phyloP scores from a whole-genome alignment of 192 early-diverging fungal species.

The Coemansia sp. region DNA sequence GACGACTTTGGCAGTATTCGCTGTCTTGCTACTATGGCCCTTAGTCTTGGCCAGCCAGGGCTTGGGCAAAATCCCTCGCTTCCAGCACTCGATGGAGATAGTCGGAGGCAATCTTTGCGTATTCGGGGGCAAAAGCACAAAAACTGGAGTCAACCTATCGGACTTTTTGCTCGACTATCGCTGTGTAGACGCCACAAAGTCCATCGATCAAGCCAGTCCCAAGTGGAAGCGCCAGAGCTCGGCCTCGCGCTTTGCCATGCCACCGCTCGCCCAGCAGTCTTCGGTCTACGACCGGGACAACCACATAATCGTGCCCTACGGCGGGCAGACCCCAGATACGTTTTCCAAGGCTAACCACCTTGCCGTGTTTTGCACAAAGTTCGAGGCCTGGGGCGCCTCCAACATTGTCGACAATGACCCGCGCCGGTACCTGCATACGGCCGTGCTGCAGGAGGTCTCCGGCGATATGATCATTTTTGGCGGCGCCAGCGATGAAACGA shows the following conservation, averaged over 20 bases:
- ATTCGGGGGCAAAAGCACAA: conserved; percentile 35
- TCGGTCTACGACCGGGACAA: conserved; percentile 41
- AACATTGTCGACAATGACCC: conserved; percentile 23
- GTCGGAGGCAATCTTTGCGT: conserved; percentile 44
- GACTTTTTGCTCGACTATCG: conserved; percentile 45
- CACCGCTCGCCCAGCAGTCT: conserved; percentile 47
- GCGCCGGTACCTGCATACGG: conserved; percentile 40
- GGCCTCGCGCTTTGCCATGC: conserved; percentile 49
- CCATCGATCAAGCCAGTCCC: conserved; percentile 18
- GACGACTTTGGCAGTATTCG: background rate
- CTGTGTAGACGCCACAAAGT: conserved; percentile 38
- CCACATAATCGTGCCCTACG: conserved; percentile 43
- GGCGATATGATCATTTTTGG: conserved; percentile 51
- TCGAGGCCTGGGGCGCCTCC: conserved; percentile 46
- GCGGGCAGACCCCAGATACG: conserved; percentile 30
- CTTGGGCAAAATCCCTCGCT: conserved; percentile 27
- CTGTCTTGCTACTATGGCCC: conserved; percentile 3
- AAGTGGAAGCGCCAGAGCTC: conserved; percentile 38
- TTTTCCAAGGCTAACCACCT: conserved; percentile 37
- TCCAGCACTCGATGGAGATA: conserved; percentile 50
- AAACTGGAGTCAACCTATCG: background rate
- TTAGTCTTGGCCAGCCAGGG: background rate
- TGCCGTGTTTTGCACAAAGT: conserved; percentile 35
- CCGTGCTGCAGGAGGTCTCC: conserved; percentile 31
- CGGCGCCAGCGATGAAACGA: conserved; percentile 39